phyloP scores from a whole-genome alignment of 208 protist genomes.

The Leishmania tarentolae region DNA sequence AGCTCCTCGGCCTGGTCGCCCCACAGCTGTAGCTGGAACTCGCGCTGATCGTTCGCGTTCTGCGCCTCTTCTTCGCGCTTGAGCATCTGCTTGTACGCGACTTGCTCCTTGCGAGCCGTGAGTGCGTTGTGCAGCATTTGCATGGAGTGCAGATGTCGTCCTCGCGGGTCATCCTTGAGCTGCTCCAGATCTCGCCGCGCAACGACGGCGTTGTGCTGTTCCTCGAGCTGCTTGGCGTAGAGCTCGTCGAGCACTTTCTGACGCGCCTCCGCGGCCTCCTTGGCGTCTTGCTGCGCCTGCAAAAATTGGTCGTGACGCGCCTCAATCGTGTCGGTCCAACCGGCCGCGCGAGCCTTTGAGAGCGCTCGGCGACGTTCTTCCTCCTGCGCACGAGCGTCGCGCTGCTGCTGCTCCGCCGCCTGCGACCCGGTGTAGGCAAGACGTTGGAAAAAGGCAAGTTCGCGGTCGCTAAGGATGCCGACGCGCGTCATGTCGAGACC shows the following conservation, averaged over 20 bases:
- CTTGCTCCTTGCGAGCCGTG: slow-evolving; percentile 70
- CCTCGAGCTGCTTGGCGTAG: slow-evolving; percentile 57
- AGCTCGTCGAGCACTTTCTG: slow-evolving; percentile 60
- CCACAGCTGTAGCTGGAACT: slow-evolving; percentile 45
- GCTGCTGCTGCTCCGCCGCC: slow-evolving; percentile 33
- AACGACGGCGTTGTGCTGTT: slow-evolving; percentile 50
- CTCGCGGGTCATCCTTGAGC: slow-evolving; percentile 78
- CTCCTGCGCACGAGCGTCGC: slow-evolving; percentile 32
- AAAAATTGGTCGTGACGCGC: slow-evolving; percentile 67
- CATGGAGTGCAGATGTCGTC: slow-evolving; percentile 61
- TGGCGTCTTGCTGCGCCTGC: slow-evolving; percentile 38
- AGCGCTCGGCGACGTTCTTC: slow-evolving; percentile 45
- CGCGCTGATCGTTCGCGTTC: slow-evolving; percentile 22
- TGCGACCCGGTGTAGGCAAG: slow-evolving; percentile 36
- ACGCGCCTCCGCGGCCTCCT: slow-evolving; percentile 61
- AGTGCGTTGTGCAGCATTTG: slow-evolving; percentile 64
- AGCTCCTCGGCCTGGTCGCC: slow-evolving; percentile 54
- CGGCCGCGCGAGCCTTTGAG: slow-evolving; percentile 44
- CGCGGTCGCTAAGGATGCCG: slow-evolving; percentile 72
- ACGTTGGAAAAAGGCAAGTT: slow-evolving; percentile 65
- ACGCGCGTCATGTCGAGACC: slow-evolving; percentile 58
- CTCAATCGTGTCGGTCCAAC: slow-evolving; percentile 77
- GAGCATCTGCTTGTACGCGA: slow-evolving; percentile 52
- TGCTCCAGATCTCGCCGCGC: slow-evolving; percentile 51
- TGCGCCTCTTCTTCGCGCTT: slow-evolving; percentile 43